Base-by-base conservation (phyloP, 441 rosid genomes). In the Biscutella laevigata region DNA sequence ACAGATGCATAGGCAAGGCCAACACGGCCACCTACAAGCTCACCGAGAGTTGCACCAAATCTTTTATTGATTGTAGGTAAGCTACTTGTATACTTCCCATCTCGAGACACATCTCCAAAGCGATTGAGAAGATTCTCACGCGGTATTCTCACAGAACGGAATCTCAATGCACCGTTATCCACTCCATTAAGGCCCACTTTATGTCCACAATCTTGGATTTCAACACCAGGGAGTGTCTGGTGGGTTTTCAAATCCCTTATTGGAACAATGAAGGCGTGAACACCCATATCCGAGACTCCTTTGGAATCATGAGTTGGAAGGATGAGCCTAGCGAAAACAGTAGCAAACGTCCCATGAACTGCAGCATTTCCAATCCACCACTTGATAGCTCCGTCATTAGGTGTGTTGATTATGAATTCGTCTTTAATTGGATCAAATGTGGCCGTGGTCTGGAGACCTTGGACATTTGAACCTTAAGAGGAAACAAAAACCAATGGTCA, bases 291-390 rank as follows among this genome's bases (percentile, higher is more conserved):
- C 4, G 81, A 66, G 32, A 59, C 64, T 27, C 88, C 87, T 57
- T 82, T 80, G 6, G 73, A 60, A 61, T 92, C 95, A 68, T 84
- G 88, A 53, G 92, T 78, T 15, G 92, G 97, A 71, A 92, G 73
- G 61, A 86, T 59, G 42, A 88, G 73, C 74, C 64, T 86, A 29
- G 99, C 95, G 53, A 92, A 92, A 70, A 88, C 99, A 41, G 86
- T 73, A n/a, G 95, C 99, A 35, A 92, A 86, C 74, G 84, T 92
- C 4, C 99, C 99, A 66, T 92, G 95, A 62, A 86, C 94, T 4
- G 98, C 98, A 42, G 98, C 98, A 67, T 92, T 92, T 34, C 99
- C 99, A 67, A 92, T 92, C 99, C 99, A 88, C 99, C 99, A 92
- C 67, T 92, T 92, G 62, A 88, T 88, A 28, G 97, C 97, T 45